Evolutionary conservation across 805 yeast genomes (phyloP).

Genomic region (Starmera caribaea): DNA sequence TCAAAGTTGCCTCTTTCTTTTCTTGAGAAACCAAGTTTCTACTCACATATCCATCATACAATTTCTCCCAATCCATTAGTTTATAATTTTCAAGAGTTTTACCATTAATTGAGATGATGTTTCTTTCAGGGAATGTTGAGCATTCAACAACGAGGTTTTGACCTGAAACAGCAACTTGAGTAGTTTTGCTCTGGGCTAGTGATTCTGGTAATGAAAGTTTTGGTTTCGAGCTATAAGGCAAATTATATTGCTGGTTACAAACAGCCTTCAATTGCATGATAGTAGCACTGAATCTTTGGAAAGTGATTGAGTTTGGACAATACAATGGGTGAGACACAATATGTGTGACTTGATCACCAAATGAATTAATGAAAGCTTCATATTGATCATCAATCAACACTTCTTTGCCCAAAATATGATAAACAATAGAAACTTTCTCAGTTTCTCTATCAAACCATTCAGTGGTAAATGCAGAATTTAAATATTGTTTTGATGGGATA

Average conservation of each 20-base stretch:
- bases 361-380: constrained; percentile 38
- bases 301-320: constrained; percentile 51
- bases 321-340: constrained; percentile 64
- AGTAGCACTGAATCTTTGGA: constrained; percentile 42
- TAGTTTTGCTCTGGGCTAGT: constrained; percentile 6
- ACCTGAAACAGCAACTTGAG: constrained; percentile 13
- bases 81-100: constrained; percentile 4
- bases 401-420: constrained; percentile 66
- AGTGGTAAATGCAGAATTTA: constrained; percentile 23
- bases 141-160: constrained; percentile 13
- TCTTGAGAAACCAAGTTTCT: constrained; percentile 9
- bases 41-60: constrained; percentile 18
- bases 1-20: constrained; percentile 5
- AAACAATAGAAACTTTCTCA: constrained; percentile 42
- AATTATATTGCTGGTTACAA: constrained; percentile 29
- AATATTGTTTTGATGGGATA: constrained; percentile 47
- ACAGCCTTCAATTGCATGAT: constrained; percentile 49
- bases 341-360: constrained; percentile 46
- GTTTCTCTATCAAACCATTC: constrained; percentile 17
- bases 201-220: constrained; percentile 18
- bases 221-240: constrained; percentile 27
- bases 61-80: constrained; percentile 16
- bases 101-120: constrained; percentile 6
- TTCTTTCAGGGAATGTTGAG: constrained; percentile 5
- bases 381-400: constrained; percentile 40